phyloP scores from a whole-genome alignment of 2,329 filamentous ascomycete genomes.

The Microdochium bolleyi region DNA sequence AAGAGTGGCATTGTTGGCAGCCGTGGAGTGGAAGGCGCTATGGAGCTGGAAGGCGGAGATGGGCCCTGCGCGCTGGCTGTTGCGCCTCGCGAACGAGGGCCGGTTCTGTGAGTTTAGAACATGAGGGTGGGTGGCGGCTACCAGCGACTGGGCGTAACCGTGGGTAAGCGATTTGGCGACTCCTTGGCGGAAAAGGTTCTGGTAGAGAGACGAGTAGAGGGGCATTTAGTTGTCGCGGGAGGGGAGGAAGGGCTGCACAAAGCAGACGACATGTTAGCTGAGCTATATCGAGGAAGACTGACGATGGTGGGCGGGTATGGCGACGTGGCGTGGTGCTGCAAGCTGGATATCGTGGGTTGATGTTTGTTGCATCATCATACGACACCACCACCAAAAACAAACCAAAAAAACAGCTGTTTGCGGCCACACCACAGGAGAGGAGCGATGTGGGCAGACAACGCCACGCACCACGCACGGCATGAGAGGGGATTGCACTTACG shows the following conservation, averaged over 20 bases:
- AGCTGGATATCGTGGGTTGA: too few species aligned
- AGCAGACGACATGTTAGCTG: slow-evolving; percentile 15
- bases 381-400: slow-evolving; percentile 2
- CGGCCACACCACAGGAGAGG: too few species aligned
- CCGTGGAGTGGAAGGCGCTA: slow-evolving; percentile 63
- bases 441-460: not conserved
- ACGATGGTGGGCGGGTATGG: not conserved
- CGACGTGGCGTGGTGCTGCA: not conserved
- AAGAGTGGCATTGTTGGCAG: slow-evolving; percentile 38
- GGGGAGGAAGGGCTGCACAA: slow-evolving; percentile 42
- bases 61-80: slow-evolving; percentile 44
- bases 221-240: slow-evolving; percentile 83
- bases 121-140: slow-evolving; percentile 81
- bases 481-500: slow-evolving; percentile 39
- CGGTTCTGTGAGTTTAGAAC: slow-evolving; percentile 67
- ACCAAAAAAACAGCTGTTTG: not conserved
- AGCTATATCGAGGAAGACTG: not conserved
- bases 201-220: slow-evolving; percentile 61
- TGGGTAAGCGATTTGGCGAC: slow-evolving; percentile 95
- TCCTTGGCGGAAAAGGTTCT: slow-evolving; percentile 91
- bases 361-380: too few species aligned
- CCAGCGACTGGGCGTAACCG: slow-evolving; percentile 95
- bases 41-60: slow-evolving; percentile 62
- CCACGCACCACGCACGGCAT: slow-evolving; percentile 1
- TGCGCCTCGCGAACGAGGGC: slow-evolving; percentile 53